Percentiles rank a stretch among this genome's conserved stretches.
Conservation (phyloP, 2,329 filamentous ascomycete species). For the Aspergillus glaucus region DNA sequence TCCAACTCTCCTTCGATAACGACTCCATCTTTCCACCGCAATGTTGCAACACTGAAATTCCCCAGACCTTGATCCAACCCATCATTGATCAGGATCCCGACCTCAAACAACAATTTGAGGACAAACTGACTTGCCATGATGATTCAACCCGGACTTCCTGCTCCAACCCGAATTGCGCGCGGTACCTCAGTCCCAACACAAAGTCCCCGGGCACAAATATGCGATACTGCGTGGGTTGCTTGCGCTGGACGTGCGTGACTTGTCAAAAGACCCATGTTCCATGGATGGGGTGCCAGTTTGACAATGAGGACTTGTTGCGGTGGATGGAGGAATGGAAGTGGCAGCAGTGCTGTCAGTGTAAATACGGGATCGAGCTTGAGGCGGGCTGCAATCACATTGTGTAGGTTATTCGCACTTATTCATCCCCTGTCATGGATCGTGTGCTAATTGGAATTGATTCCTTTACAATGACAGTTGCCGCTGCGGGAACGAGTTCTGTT, state of each 20-base stretch:
- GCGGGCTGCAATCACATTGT: conserved; percentile 30
- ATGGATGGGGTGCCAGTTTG: conserved; percentile 17
- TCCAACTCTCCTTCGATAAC: conserved; percentile 13
- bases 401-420: conserved; percentile 13
- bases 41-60: conserved; percentile 19
- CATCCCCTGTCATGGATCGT: neutral
- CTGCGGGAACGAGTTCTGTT: conserved; percentile 27
- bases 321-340: conserved; percentile 63
- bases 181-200: conserved; percentile 15
- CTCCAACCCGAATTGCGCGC: conserved; percentile 13
- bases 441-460: conserved; percentile 1
- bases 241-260: conserved; percentile 13
- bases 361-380: conserved; percentile 41
- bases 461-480: conserved; percentile 14
- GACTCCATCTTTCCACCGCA: conserved; percentile 22
- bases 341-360: conserved; percentile 71
- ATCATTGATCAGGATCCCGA: conserved; percentile 6
- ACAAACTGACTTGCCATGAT: conserved; percentile 18
- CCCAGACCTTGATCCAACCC: conserved; percentile 2
- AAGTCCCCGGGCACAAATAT: conserved; percentile 3
- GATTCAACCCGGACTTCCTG: conserved; percentile 22
- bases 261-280: conserved; percentile 19
- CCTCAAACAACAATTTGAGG: conserved; percentile 5
- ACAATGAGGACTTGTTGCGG: conserved; percentile 41
- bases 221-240: too few relatives aligned